A percentile compares a stretch with the other conserved stretches of the same genome.
These are phyloP conservation scores for Fragaria iinumae DNA, from an alignment of 306 rosid genomes.

Conservation along the genomic window DNA sequence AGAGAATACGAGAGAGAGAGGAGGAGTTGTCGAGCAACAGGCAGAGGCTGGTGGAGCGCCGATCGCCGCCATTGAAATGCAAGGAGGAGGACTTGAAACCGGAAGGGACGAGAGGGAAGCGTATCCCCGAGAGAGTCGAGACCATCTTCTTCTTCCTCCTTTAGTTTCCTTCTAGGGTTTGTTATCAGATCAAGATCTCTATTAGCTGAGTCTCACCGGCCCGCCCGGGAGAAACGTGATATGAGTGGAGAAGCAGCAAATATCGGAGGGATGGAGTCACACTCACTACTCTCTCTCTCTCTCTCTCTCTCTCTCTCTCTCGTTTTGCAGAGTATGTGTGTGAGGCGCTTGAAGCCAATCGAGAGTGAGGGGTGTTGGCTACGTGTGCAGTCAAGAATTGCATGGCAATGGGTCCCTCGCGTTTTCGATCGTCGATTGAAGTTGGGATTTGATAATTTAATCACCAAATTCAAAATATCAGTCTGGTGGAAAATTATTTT, in stretches of 20 bases:
- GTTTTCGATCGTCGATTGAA: slow-evolving; percentile 10
- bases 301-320: neutral
- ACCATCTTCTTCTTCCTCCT: slow-evolving; percentile 39
- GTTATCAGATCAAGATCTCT: neutral
- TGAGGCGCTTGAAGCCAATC: neutral
- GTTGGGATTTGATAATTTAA: neutral
- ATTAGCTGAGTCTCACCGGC: too few species aligned
- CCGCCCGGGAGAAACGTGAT: slow-evolving; percentile 13
- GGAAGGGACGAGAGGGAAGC: slow-evolving; percentile 57
- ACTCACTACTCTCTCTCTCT: neutral
- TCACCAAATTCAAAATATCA: neutral
- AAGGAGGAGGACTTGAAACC: slow-evolving; percentile 26
- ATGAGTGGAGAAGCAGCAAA: neutral
- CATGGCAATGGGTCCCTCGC: slow-evolving; percentile 20
- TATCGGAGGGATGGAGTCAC: neutral
- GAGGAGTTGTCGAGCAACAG: slow-evolving; percentile 35
- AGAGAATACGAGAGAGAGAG: slow-evolving; percentile 44
- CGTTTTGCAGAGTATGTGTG: neutral
- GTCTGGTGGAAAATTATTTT: too few species aligned
- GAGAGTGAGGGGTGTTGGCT: neutral
- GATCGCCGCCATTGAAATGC: slow-evolving; percentile 44
- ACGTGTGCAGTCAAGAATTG: slow-evolving; percentile 36
- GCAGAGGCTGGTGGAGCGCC: slow-evolving; percentile 34
- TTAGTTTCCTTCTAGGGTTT: slow-evolving; percentile 2
- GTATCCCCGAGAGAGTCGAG: slow-evolving; percentile 70